These are phyloP conservation scores for Rosa persica DNA, from an alignment of 306 rosid species.

Conservation along the genomic window DNA sequence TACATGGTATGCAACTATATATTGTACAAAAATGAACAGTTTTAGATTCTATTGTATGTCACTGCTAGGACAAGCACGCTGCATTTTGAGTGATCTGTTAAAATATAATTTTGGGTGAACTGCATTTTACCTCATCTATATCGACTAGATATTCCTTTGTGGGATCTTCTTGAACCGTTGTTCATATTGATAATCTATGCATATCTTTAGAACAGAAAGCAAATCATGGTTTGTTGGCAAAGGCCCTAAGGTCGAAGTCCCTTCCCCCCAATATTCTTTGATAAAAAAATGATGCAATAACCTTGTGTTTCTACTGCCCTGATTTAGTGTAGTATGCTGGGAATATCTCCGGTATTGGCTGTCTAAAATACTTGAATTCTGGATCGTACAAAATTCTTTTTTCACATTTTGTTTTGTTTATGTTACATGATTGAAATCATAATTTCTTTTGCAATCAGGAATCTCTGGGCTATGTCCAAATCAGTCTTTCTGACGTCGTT, in stretches of 20 bases:
- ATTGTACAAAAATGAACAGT: not conserved
- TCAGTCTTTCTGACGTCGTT: slow-evolving; percentile 66
- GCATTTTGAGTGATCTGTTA: not conserved
- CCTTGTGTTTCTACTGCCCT: not conserved
- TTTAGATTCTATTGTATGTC: not conserved
- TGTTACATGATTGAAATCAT: not conserved
- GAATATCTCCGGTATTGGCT: not conserved
- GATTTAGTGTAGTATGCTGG: not conserved
- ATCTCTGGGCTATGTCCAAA: slow-evolving; percentile 69
- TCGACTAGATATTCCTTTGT: too few relatives aligned
- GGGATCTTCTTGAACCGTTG: not conserved
- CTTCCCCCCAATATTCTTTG: not conserved
- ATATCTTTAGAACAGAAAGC: not conserved
- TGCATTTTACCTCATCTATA: not conserved
- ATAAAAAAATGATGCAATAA: not conserved
- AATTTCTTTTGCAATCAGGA: slow-evolving; percentile 43
- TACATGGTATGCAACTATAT: not conserved
- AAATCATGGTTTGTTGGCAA: not conserved
- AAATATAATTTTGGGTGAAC: not conserved
- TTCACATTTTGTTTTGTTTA: not conserved
- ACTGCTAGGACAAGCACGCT: not conserved
- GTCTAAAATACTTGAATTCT: not conserved
- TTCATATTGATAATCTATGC: not conserved
- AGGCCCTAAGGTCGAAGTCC: not conserved
- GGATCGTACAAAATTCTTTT: not conserved